Conservation (phyloP, 2,329 filamentous ascomycete genomes). For the Zymoseptoria brevis region DNA sequence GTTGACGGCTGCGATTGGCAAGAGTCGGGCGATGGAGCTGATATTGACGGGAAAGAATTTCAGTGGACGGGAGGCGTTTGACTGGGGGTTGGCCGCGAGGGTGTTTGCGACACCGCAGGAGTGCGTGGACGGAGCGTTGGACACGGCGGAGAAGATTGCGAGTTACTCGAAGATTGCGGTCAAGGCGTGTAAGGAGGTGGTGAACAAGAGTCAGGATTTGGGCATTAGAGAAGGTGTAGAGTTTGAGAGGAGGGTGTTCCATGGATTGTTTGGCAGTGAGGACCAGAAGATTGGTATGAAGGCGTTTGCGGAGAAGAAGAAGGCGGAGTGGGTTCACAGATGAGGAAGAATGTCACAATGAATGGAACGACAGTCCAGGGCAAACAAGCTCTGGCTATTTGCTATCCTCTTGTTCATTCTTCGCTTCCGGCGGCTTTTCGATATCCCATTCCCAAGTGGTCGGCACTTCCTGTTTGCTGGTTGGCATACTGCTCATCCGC, state of each 20-base stretch:
- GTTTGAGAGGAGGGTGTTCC: constrained; percentile 84
- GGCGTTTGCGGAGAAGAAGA: constrained; percentile 91
- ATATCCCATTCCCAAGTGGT: constrained; percentile 24
- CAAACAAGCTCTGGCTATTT: neutral
- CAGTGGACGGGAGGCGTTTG: constrained; percentile 71
- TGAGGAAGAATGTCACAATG: constrained; percentile 1
- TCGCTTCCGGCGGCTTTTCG: constrained; percentile 13
- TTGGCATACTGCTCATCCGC: constrained; percentile 23
- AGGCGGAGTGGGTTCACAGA: constrained; percentile 80
- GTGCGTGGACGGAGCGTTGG: constrained; percentile 70
- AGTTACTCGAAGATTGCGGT: constrained; percentile 79
- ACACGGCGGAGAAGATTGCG: constrained; percentile 84
- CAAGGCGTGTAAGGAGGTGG: constrained; percentile 90
- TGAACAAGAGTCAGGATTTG: constrained; percentile 96
- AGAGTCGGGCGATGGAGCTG: constrained; percentile 83
- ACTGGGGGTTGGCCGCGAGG: constrained; percentile 83
- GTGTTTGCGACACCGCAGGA: constrained; percentile 73
- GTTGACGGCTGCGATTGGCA: constrained; percentile 59
- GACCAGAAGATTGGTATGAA: constrained; percentile 95
- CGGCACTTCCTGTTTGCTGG: constrained; percentile 23
- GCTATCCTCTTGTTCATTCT: neutral
- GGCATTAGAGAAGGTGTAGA: constrained; percentile 83
- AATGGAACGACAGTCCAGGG: neutral
- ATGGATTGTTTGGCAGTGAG: constrained; percentile 82
- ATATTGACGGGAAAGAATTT: constrained; percentile 82